Base-by-base conservation (phyloP, 345 rosid species). In the Microthlaspi erraticum region DNA sequence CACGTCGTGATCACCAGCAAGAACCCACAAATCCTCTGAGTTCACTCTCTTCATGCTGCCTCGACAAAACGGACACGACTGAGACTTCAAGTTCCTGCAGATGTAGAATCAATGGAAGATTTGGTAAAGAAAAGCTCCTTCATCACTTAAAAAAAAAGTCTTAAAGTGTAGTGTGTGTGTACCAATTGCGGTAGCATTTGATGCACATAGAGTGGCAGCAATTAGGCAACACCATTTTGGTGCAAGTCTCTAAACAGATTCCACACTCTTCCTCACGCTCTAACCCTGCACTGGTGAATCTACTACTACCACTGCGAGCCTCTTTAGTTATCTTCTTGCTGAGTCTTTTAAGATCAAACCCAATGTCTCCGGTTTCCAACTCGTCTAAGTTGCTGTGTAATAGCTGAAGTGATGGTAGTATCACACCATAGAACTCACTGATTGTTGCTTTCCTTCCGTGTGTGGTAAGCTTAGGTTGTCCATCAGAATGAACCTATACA, bases 141-240 rank as follows among this genome's bases (percentile, higher is more conserved):
- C 56, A 44, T 13, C 10, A 29, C 14, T 16, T 14, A 1, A 17
- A 23, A 23, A 23, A 18, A 55, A 7, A 8, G 29, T 34, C 45
- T 11, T 5, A 38, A 18, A 49, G 41, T 48, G 53, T 18, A 6
- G 36, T 45, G 59, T 72, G 64, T 41, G 29, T 68, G 73, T 79
- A 94, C 98, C 99, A 95, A 65, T 91, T 85, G 70, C 89, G 93
- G 73, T 92, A 95, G 88, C 99, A 95, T 81, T 92, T 92, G 81
- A 95, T 90, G 91, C 99, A 92, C 93, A 95, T 89, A n/a, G 93
- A 87, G 73, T 95, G 99, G 48, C 93, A 95, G 74, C 99, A 92
- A 78, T 83, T 89, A 11, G 99, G 99, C 52, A 92, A 72, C 58
- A 92, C 99, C 87, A 95, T 85, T 72, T 90, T 92, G 56, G 97